phyloP scores from a whole-genome alignment of 495 filamentous ascomycete species.

The Trichoderma reesei region DNA sequence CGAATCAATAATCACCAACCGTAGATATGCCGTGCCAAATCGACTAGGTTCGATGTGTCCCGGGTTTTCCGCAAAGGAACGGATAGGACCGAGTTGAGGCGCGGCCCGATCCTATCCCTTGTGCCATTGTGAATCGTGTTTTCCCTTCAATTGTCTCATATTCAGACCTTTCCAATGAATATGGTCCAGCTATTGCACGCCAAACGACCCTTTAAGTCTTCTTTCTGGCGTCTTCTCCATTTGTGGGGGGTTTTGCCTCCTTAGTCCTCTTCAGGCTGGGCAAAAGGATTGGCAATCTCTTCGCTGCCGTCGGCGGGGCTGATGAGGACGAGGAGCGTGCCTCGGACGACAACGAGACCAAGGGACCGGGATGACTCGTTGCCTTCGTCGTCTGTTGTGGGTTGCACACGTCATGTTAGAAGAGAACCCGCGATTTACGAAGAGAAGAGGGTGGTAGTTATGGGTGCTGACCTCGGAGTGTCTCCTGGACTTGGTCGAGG shows the following conservation, averaged over 20 bases:
- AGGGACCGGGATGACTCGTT: conserved; percentile 76
- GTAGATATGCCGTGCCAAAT: too few relatives aligned
- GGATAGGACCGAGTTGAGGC: too few relatives aligned
- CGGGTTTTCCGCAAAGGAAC: too few relatives aligned
- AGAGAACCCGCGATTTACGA: neutral
- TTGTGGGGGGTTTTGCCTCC: neutral
- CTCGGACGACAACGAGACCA: conserved; percentile 83
- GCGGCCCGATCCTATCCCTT: too few relatives aligned
- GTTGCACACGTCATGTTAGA: too few relatives aligned
- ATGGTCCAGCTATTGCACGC: neutral
- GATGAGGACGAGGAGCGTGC: conserved; percentile 84
- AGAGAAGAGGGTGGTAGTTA: neutral
- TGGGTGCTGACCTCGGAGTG: conserved; percentile 58
- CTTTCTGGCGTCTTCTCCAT: too few relatives aligned
- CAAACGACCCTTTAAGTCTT: too few relatives aligned
- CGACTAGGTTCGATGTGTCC: too few relatives aligned
- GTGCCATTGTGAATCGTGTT: too few relatives aligned
- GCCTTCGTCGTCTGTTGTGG: conserved; percentile 69
- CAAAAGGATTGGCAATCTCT: conserved; percentile 89
- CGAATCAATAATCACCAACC: too few relatives aligned
- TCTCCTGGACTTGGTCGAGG: conserved; percentile 85
- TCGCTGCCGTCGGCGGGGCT: conserved; percentile 91
- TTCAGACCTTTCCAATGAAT: neutral
- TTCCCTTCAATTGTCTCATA: neutral
- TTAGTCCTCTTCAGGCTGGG: conserved; percentile 52